Evolutionary conservation across 371 early-diverging fungal species (phyloP).

Genomic region (Syncephalastrum sp.): DNA sequence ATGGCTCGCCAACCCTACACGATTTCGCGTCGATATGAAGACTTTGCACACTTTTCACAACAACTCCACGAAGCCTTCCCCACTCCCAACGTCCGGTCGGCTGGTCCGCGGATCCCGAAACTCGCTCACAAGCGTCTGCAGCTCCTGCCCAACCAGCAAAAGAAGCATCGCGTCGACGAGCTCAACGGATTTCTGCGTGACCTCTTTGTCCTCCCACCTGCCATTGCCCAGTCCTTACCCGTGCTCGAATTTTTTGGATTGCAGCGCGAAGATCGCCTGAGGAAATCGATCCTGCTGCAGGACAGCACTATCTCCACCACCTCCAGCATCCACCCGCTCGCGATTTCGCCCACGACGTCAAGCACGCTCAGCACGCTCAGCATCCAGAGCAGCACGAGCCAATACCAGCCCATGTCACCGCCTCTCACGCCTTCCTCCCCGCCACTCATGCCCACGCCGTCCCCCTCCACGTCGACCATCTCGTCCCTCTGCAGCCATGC

Average conservation of each 20-base stretch:
- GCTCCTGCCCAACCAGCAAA: slow-evolving; percentile 14
- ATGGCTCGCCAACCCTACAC: slow-evolving; percentile 19
- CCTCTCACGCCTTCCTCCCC: not conserved
- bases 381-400: slow-evolving; percentile 10
- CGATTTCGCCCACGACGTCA: slow-evolving; percentile 3
- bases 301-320: slow-evolving; percentile 11
- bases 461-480: slow-evolving; percentile 12
- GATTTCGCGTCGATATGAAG: slow-evolving; percentile 30
- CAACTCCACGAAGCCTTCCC: slow-evolving; percentile 20
- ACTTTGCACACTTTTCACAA: slow-evolving; percentile 22
- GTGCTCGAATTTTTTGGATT: slow-evolving; percentile 35
- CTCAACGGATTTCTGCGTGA: slow-evolving; percentile 24
- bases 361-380: slow-evolving; percentile 2
- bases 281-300: slow-evolving; percentile 18
- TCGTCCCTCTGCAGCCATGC: slow-evolving; percentile 17
- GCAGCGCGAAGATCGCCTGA: slow-evolving; percentile 18
- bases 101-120: slow-evolving; percentile 13
- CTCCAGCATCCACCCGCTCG: slow-evolving; percentile 4
- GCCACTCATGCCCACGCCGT: slow-evolving; percentile 1
- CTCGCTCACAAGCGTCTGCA: slow-evolving; percentile 20
- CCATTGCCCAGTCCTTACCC: slow-evolving; percentile 22
- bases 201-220: slow-evolving; percentile 20
- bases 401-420: not conserved
- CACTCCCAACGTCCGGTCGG: not conserved
- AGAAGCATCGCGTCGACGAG: slow-evolving; percentile 21